These are phyloP conservation scores for Pestalotiopsis sp. DNA, from an alignment of 2,329 filamentous ascomycete genomes.

Conservation along the genomic window DNA sequence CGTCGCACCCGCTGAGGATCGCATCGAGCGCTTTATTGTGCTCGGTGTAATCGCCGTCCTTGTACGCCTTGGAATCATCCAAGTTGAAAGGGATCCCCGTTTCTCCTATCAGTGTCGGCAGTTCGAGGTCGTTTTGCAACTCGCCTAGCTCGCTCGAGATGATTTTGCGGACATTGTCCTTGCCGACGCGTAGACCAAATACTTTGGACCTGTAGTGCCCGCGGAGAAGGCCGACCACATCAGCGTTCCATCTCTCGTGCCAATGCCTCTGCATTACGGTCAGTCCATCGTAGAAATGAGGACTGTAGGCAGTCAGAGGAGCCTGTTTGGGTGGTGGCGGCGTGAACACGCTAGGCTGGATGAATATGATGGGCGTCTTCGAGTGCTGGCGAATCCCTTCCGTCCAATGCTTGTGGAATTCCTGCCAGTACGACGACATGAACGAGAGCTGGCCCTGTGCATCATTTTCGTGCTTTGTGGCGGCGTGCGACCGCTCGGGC, in stretches of 20 bases:
- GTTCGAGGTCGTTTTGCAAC: constrained; percentile 19
- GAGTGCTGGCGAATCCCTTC: constrained; percentile 18
- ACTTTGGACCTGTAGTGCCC: constrained; percentile 23
- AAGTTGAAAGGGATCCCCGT: constrained; percentile 27
- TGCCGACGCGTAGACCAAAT: constrained; percentile 22
- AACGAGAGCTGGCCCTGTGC: constrained; percentile 18
- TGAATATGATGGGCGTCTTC: constrained; percentile 18
- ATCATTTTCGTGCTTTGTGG: constrained; percentile 17
- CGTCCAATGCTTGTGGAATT: constrained; percentile 21
- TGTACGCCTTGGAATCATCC: constrained; percentile 23
- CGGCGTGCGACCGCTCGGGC: constrained; percentile 14
- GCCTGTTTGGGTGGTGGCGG: constrained; percentile 20
- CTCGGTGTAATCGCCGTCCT: constrained; percentile 23
- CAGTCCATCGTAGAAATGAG: constrained; percentile 28
- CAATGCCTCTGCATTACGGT: constrained; percentile 27
- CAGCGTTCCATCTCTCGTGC: constrained; percentile 27
- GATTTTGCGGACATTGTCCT: constrained; percentile 19
- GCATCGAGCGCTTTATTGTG: constrained; percentile 27
- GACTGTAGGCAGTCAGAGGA: constrained; percentile 22
- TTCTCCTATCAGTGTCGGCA: constrained; percentile 24
- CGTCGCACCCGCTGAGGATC: constrained; percentile 22
- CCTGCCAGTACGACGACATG: constrained; percentile 24
- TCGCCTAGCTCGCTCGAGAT: constrained; percentile 23
- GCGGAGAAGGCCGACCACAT: constrained; percentile 25
- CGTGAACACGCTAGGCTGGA: constrained; percentile 24